Evolutionary conservation across 2,329 filamentous ascomycete genomes (phyloP).

Genomic region (Mycogone perniciosa): DNA sequence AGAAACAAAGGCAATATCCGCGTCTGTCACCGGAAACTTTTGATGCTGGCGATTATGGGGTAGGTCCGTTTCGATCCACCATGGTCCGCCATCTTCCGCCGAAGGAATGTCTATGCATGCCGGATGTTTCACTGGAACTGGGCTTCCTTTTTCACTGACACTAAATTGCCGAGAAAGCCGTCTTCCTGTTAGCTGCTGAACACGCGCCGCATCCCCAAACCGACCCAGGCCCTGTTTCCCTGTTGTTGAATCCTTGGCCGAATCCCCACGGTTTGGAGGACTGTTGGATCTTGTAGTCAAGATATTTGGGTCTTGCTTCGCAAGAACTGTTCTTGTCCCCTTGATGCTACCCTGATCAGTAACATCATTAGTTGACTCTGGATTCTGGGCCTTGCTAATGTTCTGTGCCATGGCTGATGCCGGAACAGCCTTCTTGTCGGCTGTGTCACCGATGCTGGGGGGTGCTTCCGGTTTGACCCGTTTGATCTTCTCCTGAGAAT

Average conservation of each 20-base stretch:
- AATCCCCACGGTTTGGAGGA: neutral
- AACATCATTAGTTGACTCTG: neutral
- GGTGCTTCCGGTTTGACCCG: neutral
- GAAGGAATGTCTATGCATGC: neutral
- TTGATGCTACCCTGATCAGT: neutral
- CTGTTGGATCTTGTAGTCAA: neutral
- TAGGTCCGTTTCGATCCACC: neutral
- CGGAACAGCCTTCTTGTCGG: neutral
- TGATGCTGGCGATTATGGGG: neutral
- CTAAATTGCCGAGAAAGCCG: slow-evolving; percentile 15
- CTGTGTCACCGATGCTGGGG: neutral
- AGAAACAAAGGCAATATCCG: neutral
- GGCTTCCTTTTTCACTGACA: slow-evolving; percentile 23
- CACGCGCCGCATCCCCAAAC: neutral
- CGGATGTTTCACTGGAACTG: slow-evolving; percentile 13
- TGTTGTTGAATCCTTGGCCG: neutral
- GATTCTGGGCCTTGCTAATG: neutral
- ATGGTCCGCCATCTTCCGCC: neutral
- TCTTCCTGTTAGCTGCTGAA: neutral
- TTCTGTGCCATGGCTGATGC: neutral
- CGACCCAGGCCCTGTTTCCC: no score
- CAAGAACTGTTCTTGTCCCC: neutral
- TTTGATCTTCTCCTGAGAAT: neutral
- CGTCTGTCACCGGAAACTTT: neutral
- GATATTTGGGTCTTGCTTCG: neutral